Base-by-base conservation (phyloP, 352 stramenopile genomes). In the Pythium folliculosum region DNA sequence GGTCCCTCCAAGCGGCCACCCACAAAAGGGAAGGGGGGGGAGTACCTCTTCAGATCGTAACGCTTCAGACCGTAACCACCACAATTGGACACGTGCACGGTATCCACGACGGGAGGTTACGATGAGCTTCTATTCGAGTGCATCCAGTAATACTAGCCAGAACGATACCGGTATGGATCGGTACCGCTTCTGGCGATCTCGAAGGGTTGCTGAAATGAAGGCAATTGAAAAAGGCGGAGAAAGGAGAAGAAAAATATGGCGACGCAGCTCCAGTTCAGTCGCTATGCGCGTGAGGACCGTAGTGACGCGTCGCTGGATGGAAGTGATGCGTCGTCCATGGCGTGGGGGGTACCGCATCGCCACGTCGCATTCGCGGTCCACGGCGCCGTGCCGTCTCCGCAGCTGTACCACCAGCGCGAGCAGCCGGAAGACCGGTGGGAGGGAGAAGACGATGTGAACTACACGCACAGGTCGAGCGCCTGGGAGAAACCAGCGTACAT, bases 351-450 rank as follows among this genome's bases (percentile, higher is more conserved):
- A 14, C 53, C 64, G 5, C 62, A 63, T 12, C 54, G 69, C 14
- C 78, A 74, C 21, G 80, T 90, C 40, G 76, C 72, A 4, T 90
- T 90, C 27, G 71, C 78, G 17, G 69, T 79, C 53, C 76, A 87
- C 21, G 72, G 81, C 32, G 67, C 71, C 10, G 54, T 71, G 27
- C 71, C 78, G 17, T 88, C 78, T 25, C 77, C 79, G 3, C 49
- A 84, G 21, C 23, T 81, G 53, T 81, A 78, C 53, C 76, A 37
- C 5, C 37, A 73, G 52, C 63, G 65, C 19, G 48, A 70, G 6
- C 54, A 47, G 7, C 1, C 4, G 40, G 40, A 21, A 10, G 27
- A 65, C 10, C 27, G 27, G 10, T 3, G 40, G 17, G 6, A 19
- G 27, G 27, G n/a, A 6, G 40, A 47, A 47, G 40, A 47, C 4